Evolutionary conservation across 106 monocot species (phyloP).

Genomic region (Dioscorea zingiberensis): DNA sequence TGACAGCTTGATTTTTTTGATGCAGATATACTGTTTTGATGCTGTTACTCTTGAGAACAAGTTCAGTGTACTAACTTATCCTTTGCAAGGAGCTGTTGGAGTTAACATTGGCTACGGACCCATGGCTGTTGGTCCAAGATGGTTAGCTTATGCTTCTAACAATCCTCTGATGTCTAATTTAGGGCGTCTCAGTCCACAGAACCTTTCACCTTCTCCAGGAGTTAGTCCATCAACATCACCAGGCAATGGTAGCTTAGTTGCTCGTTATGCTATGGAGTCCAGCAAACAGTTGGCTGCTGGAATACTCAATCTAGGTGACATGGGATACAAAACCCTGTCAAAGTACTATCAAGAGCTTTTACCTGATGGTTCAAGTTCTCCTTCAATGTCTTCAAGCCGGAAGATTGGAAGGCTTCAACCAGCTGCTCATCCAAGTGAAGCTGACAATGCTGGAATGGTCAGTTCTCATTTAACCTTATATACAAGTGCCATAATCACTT

Average conservation of each 20-base stretch:
- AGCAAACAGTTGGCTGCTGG: constrained; percentile 95
- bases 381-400: constrained; percentile 51
- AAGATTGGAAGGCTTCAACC: constrained; percentile 49
- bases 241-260: constrained; percentile 80
- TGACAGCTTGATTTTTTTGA: constrained; percentile 9
- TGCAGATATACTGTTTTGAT: constrained; percentile 97
- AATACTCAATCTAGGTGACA: constrained; percentile 85
- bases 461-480: constrained; percentile 1
- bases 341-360: constrained; percentile 84
- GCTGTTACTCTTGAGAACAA: constrained; percentile 91
- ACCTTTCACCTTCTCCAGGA: constrained; percentile 82
- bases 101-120: constrained; percentile 90
- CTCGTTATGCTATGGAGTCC: constrained; percentile 97
- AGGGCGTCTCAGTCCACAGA: constrained; percentile 89
- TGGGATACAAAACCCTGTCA: constrained; percentile 83
- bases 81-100: constrained; percentile 71
- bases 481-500: too few species aligned
- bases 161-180: constrained; percentile 75
- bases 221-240: constrained; percentile 95
- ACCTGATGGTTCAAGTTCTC: constrained; percentile 83
- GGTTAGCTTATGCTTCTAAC: constrained; percentile 94
- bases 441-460: constrained; percentile 96
- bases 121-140: constrained; percentile 86
- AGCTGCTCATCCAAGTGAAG: constrained; percentile 50
- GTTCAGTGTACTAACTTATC: constrained; percentile 90